A percentile compares a stretch with the other conserved stretches of the same genome.
Conservation (phyloP, 768 basidiomycete genomes). For the Hemileccinum impolitum region DNA sequence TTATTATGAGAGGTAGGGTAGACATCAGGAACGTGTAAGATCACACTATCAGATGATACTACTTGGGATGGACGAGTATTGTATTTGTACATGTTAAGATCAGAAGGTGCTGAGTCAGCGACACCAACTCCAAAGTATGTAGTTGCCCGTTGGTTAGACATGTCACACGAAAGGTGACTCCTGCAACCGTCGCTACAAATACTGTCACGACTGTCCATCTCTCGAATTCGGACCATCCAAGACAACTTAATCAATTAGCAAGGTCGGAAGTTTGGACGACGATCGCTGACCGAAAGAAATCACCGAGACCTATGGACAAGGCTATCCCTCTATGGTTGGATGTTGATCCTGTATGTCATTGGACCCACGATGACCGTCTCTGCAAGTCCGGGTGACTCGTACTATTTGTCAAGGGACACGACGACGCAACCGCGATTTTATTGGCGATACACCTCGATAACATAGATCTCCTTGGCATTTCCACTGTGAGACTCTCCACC, state of each 20-base stretch:
- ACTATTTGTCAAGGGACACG: constrained; percentile 68
- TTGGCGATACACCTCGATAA: constrained; percentile 65
- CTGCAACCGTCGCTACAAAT: too few relatives aligned
- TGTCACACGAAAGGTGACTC: too few relatives aligned
- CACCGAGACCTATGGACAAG: constrained; percentile 3
- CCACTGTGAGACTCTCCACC: constrained; percentile 51
- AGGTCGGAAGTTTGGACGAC: too few relatives aligned
- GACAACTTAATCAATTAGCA: too few relatives aligned
- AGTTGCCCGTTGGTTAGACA: too few relatives aligned
- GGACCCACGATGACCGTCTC: neutral
- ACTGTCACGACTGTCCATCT: too few relatives aligned
- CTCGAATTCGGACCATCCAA: too few relatives aligned
- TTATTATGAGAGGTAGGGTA: constrained; percentile 14
- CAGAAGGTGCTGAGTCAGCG: constrained; percentile 11
- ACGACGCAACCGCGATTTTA: constrained; percentile 84
- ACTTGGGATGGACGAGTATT: neutral
- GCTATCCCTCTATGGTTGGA: constrained; percentile 54
- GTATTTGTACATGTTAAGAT: constrained; percentile 27
- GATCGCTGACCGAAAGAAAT: too few relatives aligned
- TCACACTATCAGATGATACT: neutral
- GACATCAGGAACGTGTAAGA: constrained; percentile 19
- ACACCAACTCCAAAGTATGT: too few relatives aligned
- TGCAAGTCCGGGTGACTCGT: neutral
- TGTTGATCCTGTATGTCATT: constrained; percentile 54
- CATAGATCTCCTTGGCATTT: constrained; percentile 75